Conservation (phyloP, 257 asterid genomes). For the Jacaranda mimosifolia region DNA sequence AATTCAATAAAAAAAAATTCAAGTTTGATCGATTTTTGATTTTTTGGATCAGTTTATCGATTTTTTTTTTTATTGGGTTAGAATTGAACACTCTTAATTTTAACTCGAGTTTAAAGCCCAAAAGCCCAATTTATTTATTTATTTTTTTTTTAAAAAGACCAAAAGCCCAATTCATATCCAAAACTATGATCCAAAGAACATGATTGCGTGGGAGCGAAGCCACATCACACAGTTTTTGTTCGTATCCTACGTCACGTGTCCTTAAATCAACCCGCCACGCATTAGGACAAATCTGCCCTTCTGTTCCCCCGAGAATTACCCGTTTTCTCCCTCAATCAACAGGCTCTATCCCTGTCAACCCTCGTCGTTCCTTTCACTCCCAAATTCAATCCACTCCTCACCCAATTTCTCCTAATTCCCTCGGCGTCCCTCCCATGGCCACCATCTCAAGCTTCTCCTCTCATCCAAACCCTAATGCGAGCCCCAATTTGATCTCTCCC, state of each 20-base stretch:
- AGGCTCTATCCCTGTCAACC: background rate
- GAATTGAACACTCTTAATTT: too few species aligned
- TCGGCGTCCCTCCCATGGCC: constrained; percentile 48
- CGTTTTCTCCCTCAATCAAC: background rate
- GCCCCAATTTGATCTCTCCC: constrained; percentile 53
- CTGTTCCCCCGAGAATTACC: background rate
- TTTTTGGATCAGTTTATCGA: too few species aligned
- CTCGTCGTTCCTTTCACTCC: constrained; percentile 21
- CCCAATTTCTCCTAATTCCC: constrained; percentile 37
- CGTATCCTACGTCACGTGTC: constrained; percentile 43
- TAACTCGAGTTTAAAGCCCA: background rate
- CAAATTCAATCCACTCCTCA: constrained; percentile 20
- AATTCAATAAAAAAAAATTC: too few species aligned
- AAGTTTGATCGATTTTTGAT: too few species aligned
- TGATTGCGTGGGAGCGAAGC: constrained; percentile 21
- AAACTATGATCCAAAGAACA: too few species aligned
- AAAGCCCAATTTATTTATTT: too few species aligned
- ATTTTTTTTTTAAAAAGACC: too few species aligned
- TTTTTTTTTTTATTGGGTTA: too few species aligned
- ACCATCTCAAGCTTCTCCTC: constrained; percentile 47
- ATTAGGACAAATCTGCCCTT: too few species aligned
- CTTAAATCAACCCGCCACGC: constrained; percentile 34
- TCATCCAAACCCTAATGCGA: constrained; percentile 49
- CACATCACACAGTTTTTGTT: background rate
- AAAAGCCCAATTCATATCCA: too few species aligned